Percentiles rank a stretch among this genome's conserved stretches.
Evolutionary conservation across 108 stramenopile genomes (phyloP).

Genomic region (Bacterosira constricta): DNA sequence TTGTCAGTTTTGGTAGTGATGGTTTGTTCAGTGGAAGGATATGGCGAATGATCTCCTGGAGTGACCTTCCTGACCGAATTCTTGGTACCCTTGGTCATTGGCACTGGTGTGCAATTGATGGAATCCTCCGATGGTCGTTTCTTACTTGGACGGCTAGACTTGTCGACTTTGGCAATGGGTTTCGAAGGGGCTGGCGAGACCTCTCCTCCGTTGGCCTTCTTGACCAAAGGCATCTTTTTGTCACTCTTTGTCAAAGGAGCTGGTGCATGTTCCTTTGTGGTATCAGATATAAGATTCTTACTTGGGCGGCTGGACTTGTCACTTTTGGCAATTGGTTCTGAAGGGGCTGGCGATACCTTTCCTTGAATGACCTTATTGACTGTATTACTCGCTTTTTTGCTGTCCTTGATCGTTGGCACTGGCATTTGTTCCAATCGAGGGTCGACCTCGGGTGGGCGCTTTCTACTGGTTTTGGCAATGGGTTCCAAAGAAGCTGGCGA

Average conservation of each 20-base stretch:
- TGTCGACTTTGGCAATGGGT: conserved; percentile 1
- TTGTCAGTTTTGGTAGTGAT: not conserved
- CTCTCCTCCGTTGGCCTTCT: conserved; percentile 4
- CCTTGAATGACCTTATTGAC: no score
- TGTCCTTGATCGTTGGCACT: no score
- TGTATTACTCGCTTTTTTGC: no score
- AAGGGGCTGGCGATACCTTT: not conserved
- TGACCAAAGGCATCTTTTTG: not conserved
- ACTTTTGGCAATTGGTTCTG: not conserved
- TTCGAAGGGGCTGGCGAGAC: no score
- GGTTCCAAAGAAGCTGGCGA: not conserved
- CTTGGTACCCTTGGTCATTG: not conserved
- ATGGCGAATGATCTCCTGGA: not conserved
- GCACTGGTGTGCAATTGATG: not conserved
- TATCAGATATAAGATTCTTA: not conserved
- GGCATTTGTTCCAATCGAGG: no score
- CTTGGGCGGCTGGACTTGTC: not conserved
- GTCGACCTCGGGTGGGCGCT: no score
- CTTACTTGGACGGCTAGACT: not conserved
- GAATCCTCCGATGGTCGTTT: not conserved
- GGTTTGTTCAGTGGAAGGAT: no score
- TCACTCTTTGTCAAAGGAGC: not conserved
- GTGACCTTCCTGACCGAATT: conserved; percentile 5
- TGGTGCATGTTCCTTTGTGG: not conserved
- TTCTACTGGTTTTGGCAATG: not conserved